These are phyloP conservation scores for Sodiomyces alkalinus DNA, from an alignment of 2,329 filamentous ascomycete species.

Conservation along the genomic window DNA sequence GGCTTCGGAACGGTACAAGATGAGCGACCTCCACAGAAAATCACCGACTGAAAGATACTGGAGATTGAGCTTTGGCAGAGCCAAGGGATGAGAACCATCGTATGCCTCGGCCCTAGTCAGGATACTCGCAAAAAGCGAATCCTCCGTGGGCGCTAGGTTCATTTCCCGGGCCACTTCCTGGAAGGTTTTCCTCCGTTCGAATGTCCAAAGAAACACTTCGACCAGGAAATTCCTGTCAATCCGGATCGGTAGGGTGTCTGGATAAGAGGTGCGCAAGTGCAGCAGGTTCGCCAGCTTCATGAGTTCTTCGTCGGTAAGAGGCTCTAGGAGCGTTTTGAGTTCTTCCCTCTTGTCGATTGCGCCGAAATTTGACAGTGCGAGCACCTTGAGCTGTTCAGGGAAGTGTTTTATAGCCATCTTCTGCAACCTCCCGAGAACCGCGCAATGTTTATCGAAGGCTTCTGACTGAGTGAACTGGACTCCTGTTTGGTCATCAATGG, in stretches of 20 bases:
- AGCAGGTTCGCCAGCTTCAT: constrained; percentile 52
- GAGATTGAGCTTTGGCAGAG: constrained; percentile 85
- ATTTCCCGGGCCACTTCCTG: constrained; percentile 61
- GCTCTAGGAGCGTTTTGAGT: constrained; percentile 57
- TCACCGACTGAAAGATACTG: constrained; percentile 92
- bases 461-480: constrained; percentile 56
- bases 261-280: constrained; percentile 71
- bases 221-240: constrained; percentile 48
- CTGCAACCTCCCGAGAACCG: constrained; percentile 63
- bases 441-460: constrained; percentile 68
- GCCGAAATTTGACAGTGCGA: constrained; percentile 85
- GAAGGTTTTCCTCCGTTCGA: constrained; percentile 69
- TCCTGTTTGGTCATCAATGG: constrained; percentile 82
- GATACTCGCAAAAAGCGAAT: constrained; percentile 61
- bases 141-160: constrained; percentile 71
- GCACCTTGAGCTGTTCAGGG: constrained; percentile 76
- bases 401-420: constrained; percentile 65
- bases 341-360: constrained; percentile 71
- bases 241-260: constrained; percentile 48
- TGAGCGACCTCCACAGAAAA: constrained; percentile 89
- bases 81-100: constrained; percentile 72
- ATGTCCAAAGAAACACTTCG: constrained; percentile 59
- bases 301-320: constrained; percentile 62
- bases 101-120: constrained; percentile 74
- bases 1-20: constrained; percentile 76